These are phyloP conservation scores for Sporothrix brunneoviolacea DNA, from an alignment of 2,329 filamentous ascomycete genomes.

Conservation along the genomic window DNA sequence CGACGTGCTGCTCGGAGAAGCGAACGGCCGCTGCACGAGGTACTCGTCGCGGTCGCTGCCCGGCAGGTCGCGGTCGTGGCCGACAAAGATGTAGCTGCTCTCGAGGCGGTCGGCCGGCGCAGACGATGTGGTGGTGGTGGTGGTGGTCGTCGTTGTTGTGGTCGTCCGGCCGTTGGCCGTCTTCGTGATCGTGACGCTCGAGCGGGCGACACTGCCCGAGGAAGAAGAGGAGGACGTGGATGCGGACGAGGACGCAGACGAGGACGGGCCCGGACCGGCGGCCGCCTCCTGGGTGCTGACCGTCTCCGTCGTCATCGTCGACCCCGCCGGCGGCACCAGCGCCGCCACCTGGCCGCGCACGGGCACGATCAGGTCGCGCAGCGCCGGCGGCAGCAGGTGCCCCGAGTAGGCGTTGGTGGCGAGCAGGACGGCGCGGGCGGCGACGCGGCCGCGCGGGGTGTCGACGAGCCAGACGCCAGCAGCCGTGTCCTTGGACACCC, in stretches of 20 bases:
- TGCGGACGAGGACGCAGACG: background rate
- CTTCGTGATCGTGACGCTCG: background rate
- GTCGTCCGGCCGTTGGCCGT: background rate
- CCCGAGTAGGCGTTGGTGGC: slow-evolving; percentile 83
- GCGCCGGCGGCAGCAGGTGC: slow-evolving; percentile 62
- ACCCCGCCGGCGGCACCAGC: slow-evolving; percentile 47
- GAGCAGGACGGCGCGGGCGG: slow-evolving; percentile 59
- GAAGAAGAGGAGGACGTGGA: background rate
- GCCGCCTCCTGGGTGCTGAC: background rate
- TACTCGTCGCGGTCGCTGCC: slow-evolving; percentile 56
- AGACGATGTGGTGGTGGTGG: background rate
- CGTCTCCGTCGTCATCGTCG: slow-evolving; percentile 2
- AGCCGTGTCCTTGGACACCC: slow-evolving; percentile 32
- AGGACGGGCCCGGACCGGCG: background rate
- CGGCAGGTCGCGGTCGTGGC: slow-evolving; percentile 23
- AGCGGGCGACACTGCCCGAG: background rate
- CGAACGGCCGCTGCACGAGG: slow-evolving; percentile 57
- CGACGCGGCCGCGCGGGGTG: slow-evolving; percentile 63
- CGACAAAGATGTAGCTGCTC: slow-evolving; percentile 59
- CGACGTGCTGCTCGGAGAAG: background rate
- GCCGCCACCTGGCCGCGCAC: slow-evolving; percentile 67
- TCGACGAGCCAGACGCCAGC: slow-evolving; percentile 49
- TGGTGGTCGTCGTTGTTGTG: slow-evolving; percentile 3
- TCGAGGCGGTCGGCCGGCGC: slow-evolving; percentile 30
- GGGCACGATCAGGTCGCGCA: slow-evolving; percentile 68